A percentile compares a stretch with the other conserved stretches of the same genome.
Conservation (phyloP, 2,329 filamentous ascomycete genomes). For the Aspergillus sp. region DNA sequence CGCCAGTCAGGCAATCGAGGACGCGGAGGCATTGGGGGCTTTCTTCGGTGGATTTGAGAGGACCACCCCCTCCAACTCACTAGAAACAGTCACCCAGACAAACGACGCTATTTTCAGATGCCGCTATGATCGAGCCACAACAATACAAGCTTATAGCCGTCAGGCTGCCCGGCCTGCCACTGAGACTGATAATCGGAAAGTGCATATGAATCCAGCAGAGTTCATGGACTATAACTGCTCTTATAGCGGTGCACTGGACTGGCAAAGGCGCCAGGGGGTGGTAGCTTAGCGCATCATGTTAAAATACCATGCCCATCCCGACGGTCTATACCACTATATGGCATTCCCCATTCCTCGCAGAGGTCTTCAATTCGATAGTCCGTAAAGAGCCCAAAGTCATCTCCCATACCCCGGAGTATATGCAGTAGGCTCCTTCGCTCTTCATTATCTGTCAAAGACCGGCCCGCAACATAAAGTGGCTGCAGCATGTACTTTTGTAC, state of each 20-base stretch:
- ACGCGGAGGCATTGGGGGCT: constrained; percentile 32
- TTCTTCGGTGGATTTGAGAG: constrained; percentile 7
- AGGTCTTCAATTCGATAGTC: constrained; percentile 9
- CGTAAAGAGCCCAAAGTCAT: constrained; percentile 11
- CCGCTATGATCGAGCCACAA: constrained; percentile 38
- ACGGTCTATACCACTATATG: neutral
- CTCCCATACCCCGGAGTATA: constrained; percentile 1
- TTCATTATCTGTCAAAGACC: constrained; percentile 8
- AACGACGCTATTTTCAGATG: constrained; percentile 27
- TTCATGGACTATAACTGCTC: constrained; percentile 1
- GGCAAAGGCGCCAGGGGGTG: neutral
- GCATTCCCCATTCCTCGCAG: constrained; percentile 10
- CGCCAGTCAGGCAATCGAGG: constrained; percentile 44
- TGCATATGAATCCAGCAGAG: constrained; percentile 1
- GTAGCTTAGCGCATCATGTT: neutral
- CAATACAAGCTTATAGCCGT: constrained; percentile 47
- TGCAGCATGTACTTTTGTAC: constrained; percentile 18
- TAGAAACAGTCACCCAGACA: neutral
- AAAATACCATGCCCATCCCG: neutral
- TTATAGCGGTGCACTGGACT: constrained; percentile 34
- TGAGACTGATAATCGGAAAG: constrained; percentile 27
- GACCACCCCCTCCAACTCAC: neutral
- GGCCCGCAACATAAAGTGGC: constrained; percentile 19
- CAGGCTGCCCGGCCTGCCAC: constrained; percentile 43
- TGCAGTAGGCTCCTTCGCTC: neutral